Evolutionary conservation across 2,329 filamentous ascomycete genomes (phyloP), one percentile per base, ranked within the genome.

Genomic region (Rhinocladiella similis): DNA sequence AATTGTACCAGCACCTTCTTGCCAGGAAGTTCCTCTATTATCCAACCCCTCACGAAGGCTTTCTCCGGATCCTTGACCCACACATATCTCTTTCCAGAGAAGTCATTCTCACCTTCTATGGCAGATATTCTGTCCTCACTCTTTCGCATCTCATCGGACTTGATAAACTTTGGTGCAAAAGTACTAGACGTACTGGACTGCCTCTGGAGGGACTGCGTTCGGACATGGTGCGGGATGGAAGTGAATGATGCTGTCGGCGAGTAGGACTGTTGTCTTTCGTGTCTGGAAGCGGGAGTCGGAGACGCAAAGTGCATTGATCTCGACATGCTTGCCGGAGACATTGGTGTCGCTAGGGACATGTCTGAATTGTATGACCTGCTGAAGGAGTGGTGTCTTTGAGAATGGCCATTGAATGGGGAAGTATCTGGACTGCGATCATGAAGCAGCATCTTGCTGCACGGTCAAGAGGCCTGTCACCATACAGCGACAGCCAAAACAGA

Each of bases 51-150:
- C 52, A 97, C 85, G 71, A 99, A 99, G 1, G 94, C 94, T 53
- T 83, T 82, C 67, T 92, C 83, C 1, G 90, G 81, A 74, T 99
- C 92, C 73, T 88, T 90, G 69, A 99, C 80, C 95, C 94, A 99
- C 63, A 99, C 92, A 78, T 97, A 99, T 77, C 94, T 85, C 77
- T 95, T 97, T 55, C 94, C 95, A 0, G 94, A 99, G 73, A 99
- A 97, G 79, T 99, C 94, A 72, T 97, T 97, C 70, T 97, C 93
- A 61, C 94, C 94, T 74, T 99, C 95, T 57, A 97, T 91, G 16
- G 90, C 89, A 18, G 80, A 77, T 27, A 85, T 78, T 59, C 76
- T 73, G 58, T 83, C 81, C 27, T 78, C 77, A 1, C 76, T 76
- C 50, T 79, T 78, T 64, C 85, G 81, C 72, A 89, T 77, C 63